Conservation (phyloP, 805 yeast genomes). For the Candida nanaspora region DNA sequence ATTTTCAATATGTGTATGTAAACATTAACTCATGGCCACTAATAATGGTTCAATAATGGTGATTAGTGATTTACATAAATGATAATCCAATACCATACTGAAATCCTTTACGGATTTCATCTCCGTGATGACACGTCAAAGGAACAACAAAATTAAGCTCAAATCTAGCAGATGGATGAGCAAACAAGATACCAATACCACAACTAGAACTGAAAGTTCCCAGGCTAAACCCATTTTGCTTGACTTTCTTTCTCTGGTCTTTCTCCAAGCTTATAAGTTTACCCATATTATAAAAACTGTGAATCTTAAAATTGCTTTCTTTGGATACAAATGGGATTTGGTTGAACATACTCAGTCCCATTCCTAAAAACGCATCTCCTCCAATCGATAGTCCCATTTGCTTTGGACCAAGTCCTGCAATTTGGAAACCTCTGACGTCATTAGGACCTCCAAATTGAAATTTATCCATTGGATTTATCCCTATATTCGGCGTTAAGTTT, state of each 20-base stretch:
- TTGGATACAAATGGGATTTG: conserved; percentile 33
- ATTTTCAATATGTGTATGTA: background rate
- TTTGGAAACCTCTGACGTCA: conserved; percentile 44
- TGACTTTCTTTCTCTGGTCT: conserved; percentile 2
- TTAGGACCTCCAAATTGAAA: conserved; percentile 56
- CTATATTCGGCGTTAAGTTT: background rate
- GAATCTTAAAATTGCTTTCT: conserved; percentile 42
- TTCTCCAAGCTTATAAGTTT: conserved; percentile 22
- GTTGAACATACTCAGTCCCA: conserved; percentile 38
- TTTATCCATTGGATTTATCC: conserved; percentile 39
- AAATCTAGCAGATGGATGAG: conserved; percentile 52
- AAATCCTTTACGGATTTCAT: conserved; percentile 42
- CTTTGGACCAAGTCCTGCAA: conserved; percentile 52
- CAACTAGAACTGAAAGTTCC: conserved; percentile 24
- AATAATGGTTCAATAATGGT: too few species aligned
- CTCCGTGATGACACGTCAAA: conserved; percentile 34
- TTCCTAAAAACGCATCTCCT: conserved; percentile 41
- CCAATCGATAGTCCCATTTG: conserved; percentile 42
- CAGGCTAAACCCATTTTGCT: conserved; percentile 10
- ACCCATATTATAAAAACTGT: conserved; percentile 42
- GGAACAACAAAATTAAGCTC: conserved; percentile 53
- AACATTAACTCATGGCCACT: too few species aligned
- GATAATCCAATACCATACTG: conserved; percentile 58
- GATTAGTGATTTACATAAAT: conserved; percentile 43
- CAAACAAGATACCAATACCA: conserved; percentile 45